Base-by-base conservation (phyloP, 345 rosid species). In the Acer yangbiense region DNA sequence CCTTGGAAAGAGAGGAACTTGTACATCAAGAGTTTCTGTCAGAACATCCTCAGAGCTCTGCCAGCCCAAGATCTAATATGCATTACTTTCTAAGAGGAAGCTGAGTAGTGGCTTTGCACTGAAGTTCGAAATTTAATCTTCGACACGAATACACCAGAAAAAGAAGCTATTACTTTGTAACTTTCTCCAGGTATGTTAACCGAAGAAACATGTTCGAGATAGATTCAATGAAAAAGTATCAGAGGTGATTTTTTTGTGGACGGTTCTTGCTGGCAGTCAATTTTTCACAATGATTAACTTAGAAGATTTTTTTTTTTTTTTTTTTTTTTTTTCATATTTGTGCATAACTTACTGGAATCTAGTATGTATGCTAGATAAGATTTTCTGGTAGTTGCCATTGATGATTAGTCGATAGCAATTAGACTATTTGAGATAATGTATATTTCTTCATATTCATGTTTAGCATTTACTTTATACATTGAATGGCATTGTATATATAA, bases 71-170 rank as follows among this genome's bases (percentile, higher is more conserved):
- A 63, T 72, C 79, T 9, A 58, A 72, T 61, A 41, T 62, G 70
- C 71, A 32, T 71, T 73, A 57, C 75, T 75, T 68, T 44, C 27
- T 65, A 52, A 65, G 76, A 79, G 81, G 68, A 21, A 84, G 76
- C 69, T 74, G 72, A 81, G 71, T 68, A 48, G 73, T 27, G 48
- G 50, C 46, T 7, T n/a, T 21, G 48, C 68, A 64, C 12, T 44
- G 23, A 71, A 71, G 60, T 32, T 72, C 3, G 32, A 55, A 3
- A n/a, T 17, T 35, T 12, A 21, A 57, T 9, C 29, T 57, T 58
- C 16, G 12, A 50, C 71, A 39, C 9, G 9, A 18, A 63, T 35
- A 23, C 71, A 2, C 29, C 8, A 46, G 23, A 43, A 64, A 8
- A 68, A 23, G 39, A 18, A 23, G 25, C 18, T 72, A 10, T 5